Percentiles rank a stretch among this genome's conserved stretches.
Conservation (phyloP, 805 yeast species). For the Zygoascus bituminiphila region DNA sequence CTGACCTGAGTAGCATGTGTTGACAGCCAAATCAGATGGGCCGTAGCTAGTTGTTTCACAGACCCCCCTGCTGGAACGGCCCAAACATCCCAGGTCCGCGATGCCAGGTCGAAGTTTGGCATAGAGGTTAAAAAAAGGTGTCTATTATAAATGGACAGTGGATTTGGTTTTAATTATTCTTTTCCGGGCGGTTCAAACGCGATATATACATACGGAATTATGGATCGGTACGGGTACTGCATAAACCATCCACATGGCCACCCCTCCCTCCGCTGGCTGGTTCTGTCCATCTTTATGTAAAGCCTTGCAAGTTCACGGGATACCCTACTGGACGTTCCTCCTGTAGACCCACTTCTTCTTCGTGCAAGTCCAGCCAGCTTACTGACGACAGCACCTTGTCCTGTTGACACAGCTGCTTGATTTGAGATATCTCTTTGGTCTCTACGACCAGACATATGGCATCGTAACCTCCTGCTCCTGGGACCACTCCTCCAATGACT, state of each 20-base stretch:
- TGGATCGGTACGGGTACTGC: background rate
- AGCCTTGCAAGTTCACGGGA: background rate
- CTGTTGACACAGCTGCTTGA: background rate
- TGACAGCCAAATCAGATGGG: too few relatives aligned
- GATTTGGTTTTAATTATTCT: too few relatives aligned
- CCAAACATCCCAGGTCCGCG: too few relatives aligned
- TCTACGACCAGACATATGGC: slow-evolving; percentile 72
- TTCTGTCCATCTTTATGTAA: too few relatives aligned
- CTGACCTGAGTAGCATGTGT: too few relatives aligned
- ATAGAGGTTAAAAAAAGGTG: too few relatives aligned
- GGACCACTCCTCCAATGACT: slow-evolving; percentile 91
- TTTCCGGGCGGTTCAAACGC: too few relatives aligned
- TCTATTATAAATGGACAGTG: too few relatives aligned
- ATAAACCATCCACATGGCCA: background rate
- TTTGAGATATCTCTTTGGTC: slow-evolving; percentile 33
- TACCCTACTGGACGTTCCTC: background rate
- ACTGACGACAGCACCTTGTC: background rate
- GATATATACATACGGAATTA: background rate
- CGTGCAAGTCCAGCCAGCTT: slow-evolving; percentile 15
- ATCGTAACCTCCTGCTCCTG: slow-evolving; percentile 98
- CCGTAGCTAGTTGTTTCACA: too few relatives aligned
- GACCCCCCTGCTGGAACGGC: too few relatives aligned
- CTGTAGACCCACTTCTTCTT: slow-evolving; percentile 9
- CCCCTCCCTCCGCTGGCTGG: too few relatives aligned
- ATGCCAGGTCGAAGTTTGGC: too few relatives aligned